Percentiles rank a stretch among this genome's conserved stretches.
Evolutionary conservation across 2,329 filamentous ascomycete species (phyloP).

Genomic region (Colletotrichum salicis): DNA sequence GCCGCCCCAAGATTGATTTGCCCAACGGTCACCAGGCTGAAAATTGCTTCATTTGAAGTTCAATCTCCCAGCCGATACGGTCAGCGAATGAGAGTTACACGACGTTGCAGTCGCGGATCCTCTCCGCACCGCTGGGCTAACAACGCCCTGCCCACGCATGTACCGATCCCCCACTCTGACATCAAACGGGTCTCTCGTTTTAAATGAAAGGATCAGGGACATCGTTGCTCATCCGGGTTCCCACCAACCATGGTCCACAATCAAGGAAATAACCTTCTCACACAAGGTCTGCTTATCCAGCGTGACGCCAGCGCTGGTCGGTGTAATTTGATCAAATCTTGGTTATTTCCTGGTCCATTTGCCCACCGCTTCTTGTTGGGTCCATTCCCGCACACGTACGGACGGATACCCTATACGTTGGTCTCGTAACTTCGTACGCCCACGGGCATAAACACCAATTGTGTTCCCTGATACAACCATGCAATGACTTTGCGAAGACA

Average conservation of each 20-base stretch:
- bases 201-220: constrained; percentile 34
- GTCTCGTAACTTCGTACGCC: neutral
- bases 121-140: constrained; percentile 23
- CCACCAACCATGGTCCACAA: constrained; percentile 29
- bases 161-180: constrained; percentile 33
- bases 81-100: constrained; percentile 24
- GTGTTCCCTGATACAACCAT: neutral
- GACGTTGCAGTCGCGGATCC: constrained; percentile 34
- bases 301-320: constrained; percentile 18
- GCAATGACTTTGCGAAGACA: neutral
- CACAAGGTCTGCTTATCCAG: constrained; percentile 22
- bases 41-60: constrained; percentile 33
- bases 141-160: constrained; percentile 16
- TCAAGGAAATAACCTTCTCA: constrained; percentile 33
- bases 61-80: constrained; percentile 27
- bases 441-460: constrained; percentile 11
- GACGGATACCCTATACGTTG: neutral
- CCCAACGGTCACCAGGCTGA: constrained; percentile 6
- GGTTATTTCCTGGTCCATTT: constrained; percentile 13
- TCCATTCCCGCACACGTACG: constrained; percentile 11
- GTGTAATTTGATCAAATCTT: constrained; percentile 29
- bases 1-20: neutral
- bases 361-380: constrained; percentile 21
- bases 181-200: constrained; percentile 32
- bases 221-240: constrained; percentile 18